These are phyloP conservation scores for Populus hybrid DNA, from an alignment of 441 rosid genomes.

Conservation along the genomic window DNA sequence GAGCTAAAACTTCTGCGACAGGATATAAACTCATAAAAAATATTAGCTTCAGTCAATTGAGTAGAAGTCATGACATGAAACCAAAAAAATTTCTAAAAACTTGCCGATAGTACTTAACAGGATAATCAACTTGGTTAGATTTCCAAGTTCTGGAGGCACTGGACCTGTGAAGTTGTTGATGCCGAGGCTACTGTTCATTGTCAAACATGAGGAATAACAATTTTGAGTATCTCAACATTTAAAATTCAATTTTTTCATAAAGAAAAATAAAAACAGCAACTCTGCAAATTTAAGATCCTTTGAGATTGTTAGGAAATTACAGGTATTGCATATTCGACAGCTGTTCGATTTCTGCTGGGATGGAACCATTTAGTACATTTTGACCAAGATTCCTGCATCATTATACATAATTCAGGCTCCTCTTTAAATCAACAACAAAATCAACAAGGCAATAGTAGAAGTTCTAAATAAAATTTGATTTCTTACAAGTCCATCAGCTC, in stretches of 20 bases:
- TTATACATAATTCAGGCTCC: constrained; percentile 5
- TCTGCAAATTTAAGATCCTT: not conserved
- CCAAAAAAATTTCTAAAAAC: not conserved
- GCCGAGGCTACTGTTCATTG: constrained; percentile 46
- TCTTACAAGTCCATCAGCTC: constrained; percentile 48
- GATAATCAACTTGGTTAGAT: constrained; percentile 44
- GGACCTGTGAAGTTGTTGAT: constrained; percentile 54
- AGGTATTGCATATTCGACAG: constrained; percentile 50
- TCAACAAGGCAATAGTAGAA: constrained; percentile 1
- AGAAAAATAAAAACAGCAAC: not conserved
- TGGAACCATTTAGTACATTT: constrained; percentile 46
- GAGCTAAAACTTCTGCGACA: constrained; percentile 52
- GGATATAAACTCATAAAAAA: not conserved
- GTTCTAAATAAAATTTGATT: not conserved
- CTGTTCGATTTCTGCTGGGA: constrained; percentile 44
- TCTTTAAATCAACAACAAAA: not conserved
- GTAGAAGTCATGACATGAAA: not conserved
- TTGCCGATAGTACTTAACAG: constrained; percentile 36
- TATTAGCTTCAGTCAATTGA: not conserved
- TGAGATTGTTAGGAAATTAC: constrained; percentile 31
- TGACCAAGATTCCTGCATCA: constrained; percentile 50
- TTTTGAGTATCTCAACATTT: constrained; percentile 9
- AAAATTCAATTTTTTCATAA: not conserved
- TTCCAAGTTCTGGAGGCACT: constrained; percentile 51
- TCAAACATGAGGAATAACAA: constrained; percentile 17